These are phyloP conservation scores for Gymnopilus dilepis DNA, from an alignment of 768 basidiomycete species.

Conservation along the genomic window DNA sequence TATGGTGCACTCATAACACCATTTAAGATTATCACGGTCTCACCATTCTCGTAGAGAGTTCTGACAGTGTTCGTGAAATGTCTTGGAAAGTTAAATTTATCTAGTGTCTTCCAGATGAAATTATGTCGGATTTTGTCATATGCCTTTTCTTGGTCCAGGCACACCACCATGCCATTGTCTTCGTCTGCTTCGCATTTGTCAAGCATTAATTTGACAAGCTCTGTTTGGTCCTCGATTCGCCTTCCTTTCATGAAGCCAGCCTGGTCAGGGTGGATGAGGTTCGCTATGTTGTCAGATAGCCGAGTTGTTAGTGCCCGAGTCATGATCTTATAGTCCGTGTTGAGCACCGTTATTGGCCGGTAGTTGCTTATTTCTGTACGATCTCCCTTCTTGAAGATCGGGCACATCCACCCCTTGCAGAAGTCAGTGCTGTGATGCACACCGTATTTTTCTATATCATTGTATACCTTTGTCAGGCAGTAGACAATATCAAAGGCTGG, in stretches of 20 bases:
- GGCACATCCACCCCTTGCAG: too few species aligned
- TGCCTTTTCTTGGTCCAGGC: too few species aligned
- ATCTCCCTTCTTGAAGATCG: conserved; percentile 48
- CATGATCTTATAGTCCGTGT: too few species aligned
- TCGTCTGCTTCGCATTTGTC: conserved; percentile 28
- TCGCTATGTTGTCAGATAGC: conserved; percentile 21
- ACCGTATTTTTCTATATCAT: conserved; percentile 36
- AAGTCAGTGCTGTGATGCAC: conserved; percentile 38
- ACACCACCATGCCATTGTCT: conserved; percentile 35
- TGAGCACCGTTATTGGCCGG: too few species aligned
- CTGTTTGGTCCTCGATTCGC: conserved; percentile 38
- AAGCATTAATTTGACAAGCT: conserved; percentile 33
- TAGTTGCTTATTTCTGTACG: conserved; percentile 38
- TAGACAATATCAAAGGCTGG: conserved; percentile 20
- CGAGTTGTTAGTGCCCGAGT: conserved; percentile 29
- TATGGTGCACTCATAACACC: conserved; percentile 32
- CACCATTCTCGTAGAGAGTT: conserved; percentile 34
- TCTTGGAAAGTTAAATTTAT: conserved; percentile 27
- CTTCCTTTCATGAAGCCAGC: conserved; percentile 42
- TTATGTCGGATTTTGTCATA: conserved; percentile 38
- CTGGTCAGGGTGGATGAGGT: conserved; percentile 40
- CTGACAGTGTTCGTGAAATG: conserved; percentile 34
- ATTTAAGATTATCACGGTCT: conserved; percentile 40
- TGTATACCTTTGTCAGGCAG: conserved; percentile 19
- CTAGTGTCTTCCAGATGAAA: conserved; percentile 34